phyloP scores from a whole-genome alignment of 495 filamentous ascomycete genomes.

The Poronia punctata region DNA sequence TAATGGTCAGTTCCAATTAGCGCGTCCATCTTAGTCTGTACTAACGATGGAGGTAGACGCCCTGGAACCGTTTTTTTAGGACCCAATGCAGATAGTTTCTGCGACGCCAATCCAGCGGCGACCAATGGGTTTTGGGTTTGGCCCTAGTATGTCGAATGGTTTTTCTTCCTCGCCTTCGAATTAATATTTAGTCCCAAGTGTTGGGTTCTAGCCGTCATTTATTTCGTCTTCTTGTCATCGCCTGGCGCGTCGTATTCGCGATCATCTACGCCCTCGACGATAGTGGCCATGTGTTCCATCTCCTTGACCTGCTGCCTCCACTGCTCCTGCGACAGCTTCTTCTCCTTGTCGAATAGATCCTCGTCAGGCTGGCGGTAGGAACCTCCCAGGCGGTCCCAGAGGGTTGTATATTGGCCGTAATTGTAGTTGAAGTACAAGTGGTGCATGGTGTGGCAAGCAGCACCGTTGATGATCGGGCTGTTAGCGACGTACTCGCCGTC shows the following conservation, averaged over 20 bases:
- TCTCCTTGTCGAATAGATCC: conserved; percentile 79
- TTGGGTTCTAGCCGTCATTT: conserved; percentile 2
- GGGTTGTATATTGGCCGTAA: conserved; percentile 92
- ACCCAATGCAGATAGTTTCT: too few species aligned
- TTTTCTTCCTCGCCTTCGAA: too few species aligned
- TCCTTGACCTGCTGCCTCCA: conserved; percentile 77
- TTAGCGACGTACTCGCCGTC: conserved; percentile 94
- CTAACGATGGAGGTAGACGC: too few species aligned
- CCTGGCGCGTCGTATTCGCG: conserved; percentile 51
- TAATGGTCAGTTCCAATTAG: too few species aligned
- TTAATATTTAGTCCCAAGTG: neutral
- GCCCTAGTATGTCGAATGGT: too few species aligned
- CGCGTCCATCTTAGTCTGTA: too few species aligned
- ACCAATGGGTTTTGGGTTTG: too few species aligned
- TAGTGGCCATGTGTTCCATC: conserved; percentile 78
- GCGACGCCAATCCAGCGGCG: too few species aligned
- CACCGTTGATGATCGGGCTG: conserved; percentile 83
- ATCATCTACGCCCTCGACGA: conserved; percentile 86
- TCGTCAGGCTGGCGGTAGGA: conserved; percentile 85
- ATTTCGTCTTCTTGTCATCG: conserved; percentile 44
- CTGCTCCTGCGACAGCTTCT: conserved; percentile 76
- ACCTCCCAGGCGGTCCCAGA: conserved; percentile 87
- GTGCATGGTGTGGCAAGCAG: conserved; percentile 94
- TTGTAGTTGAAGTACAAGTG: conserved; percentile 99
- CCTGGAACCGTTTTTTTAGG: too few species aligned